Evolutionary conservation across 2,329 filamentous ascomycete genomes (phyloP), one percentile per base, ranked within the genome.

Genomic region (Botrytis pseudocinerea): DNA sequence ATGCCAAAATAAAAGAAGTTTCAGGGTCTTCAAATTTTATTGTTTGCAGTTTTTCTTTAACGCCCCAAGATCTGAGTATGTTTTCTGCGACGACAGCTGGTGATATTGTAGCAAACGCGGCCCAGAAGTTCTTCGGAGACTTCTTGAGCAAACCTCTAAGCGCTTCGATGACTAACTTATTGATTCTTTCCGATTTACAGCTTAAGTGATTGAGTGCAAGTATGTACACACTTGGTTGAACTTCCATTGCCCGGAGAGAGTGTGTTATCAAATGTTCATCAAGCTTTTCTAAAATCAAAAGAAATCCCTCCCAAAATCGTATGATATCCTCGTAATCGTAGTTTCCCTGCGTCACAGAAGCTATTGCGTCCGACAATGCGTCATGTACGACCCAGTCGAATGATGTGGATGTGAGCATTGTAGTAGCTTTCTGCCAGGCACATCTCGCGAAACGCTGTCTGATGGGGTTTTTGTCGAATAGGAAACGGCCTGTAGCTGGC

Each of bases 351-450:
- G 88, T 87, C 2, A 92, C 89, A 42, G 87, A 85, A 68, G 87
- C 84, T 74, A 97, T 89, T 12, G 90, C 90, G 72, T 87, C 85
- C 54, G 90, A 84, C 28, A 98, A 85, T 48, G 91, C 90, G 74
- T 93, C 91, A 75, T 91, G 90, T 59, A 98, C 90, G 18, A 93
- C 93, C 91, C 93, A 97, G 61, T 97, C 93, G 80, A 97, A 98
- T 76, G 96, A 92, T 51, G 90, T 86, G 16, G 87, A 85, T 0
- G 91, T 90, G 69, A 97, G 87, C 32, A 65, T 59, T 38, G 86
- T 84, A 20, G 89, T 86, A 65, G 87, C 85, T 57, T 87, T 89
- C n/a, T 86, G 85, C 89, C 92, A 95, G 9, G 90, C 89, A 68
- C 87, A 84, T 20, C 72, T 76, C 1, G 93, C 93, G 87, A 94